phyloP scores from a whole-genome alignment of 805 yeast species.

The Wickerhamomyces chaumierensis region DNA sequence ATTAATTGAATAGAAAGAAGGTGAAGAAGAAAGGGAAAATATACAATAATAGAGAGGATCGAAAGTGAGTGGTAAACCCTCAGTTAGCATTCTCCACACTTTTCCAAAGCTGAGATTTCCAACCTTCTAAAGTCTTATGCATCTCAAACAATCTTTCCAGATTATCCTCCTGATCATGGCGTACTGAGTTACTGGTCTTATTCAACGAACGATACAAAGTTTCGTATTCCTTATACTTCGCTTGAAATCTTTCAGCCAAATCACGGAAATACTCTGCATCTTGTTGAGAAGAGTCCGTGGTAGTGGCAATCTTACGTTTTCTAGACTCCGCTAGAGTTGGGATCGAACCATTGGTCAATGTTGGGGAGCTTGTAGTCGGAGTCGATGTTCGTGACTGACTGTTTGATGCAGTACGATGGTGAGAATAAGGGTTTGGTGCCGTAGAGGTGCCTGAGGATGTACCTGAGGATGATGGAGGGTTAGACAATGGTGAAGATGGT shows the following conservation, averaged over 20 bases:
- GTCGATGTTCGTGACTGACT: too few species aligned
- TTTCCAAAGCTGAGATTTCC: slow-evolving; percentile 50
- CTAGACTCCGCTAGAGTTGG: too few species aligned
- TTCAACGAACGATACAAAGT: slow-evolving; percentile 26
- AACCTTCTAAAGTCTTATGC: slow-evolving; percentile 38
- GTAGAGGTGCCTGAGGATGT: too few species aligned
- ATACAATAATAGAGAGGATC: too few species aligned
- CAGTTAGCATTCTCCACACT: slow-evolving; percentile 8
- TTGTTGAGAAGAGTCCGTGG: too few species aligned
- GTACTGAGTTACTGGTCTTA: slow-evolving; percentile 3
- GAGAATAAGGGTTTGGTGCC: background rate
- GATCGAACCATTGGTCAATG: slow-evolving; percentile 6
- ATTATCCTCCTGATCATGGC: too few species aligned
- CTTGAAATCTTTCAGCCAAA: slow-evolving; percentile 36
- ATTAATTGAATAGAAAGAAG: too few species aligned
- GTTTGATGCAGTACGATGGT: background rate
- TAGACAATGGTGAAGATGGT: background rate
- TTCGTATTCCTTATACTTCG: slow-evolving; percentile 37
- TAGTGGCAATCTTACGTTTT: slow-evolving; percentile 7
- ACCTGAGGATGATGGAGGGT: background rate
- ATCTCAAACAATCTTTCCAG: slow-evolving; percentile 33
- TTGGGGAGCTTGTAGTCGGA: slow-evolving; percentile 5
- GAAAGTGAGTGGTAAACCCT: too few species aligned
- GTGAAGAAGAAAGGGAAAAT: too few species aligned
- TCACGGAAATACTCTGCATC: slow-evolving; percentile 27